Conservation (phyloP, 768 basidiomycete species). For the Lepiota subincarnata region DNA sequence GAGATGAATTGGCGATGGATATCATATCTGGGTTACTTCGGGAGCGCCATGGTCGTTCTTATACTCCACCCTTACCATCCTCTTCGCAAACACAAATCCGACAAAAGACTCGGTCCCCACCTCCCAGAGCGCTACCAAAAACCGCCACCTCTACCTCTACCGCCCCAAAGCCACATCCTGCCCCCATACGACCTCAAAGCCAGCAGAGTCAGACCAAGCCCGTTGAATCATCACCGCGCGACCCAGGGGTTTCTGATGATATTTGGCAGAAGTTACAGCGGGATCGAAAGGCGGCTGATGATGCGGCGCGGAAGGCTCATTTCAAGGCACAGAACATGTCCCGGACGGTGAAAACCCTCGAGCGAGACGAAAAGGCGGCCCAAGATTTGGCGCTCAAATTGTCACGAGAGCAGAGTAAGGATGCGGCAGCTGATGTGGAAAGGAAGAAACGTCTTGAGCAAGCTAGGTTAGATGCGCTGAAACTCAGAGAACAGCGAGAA, state of each 20-base stretch:
- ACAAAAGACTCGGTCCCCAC: too few relatives aligned
- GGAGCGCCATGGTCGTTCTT: too few relatives aligned
- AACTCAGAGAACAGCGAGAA: slow-evolving; percentile 16
- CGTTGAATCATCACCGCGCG: slow-evolving; percentile 25
- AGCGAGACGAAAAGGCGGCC: slow-evolving; percentile 2
- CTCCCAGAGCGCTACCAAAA: neutral
- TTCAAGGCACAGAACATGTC: slow-evolving; percentile 19
- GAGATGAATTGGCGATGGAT: too few relatives aligned
- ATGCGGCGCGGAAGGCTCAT: slow-evolving; percentile 15
- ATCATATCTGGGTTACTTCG: too few relatives aligned
- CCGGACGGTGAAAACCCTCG: slow-evolving; percentile 11
- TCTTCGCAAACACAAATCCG: too few relatives aligned
- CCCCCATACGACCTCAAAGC: neutral
- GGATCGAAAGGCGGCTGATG: slow-evolving; percentile 18
- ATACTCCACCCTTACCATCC: too few relatives aligned
- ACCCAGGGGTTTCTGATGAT: slow-evolving; percentile 48
- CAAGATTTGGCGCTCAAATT: slow-evolving; percentile 1
- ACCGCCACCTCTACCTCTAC: neutral
- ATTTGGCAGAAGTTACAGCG: slow-evolving; percentile 48
- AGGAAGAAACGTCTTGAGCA: slow-evolving; percentile 26
- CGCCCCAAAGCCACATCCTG: slow-evolving; percentile 4
- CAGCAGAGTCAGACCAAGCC: slow-evolving; percentile 7
- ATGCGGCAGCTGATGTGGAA: slow-evolving; percentile 24
- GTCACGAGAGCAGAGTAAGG: slow-evolving; percentile 17
- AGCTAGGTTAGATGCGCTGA: slow-evolving; percentile 20